Evolutionary conservation across 2,329 filamentous ascomycete genomes (phyloP), one percentile per base, ranked within the genome.

Genomic region (Sporothrix euskadiensis): DNA sequence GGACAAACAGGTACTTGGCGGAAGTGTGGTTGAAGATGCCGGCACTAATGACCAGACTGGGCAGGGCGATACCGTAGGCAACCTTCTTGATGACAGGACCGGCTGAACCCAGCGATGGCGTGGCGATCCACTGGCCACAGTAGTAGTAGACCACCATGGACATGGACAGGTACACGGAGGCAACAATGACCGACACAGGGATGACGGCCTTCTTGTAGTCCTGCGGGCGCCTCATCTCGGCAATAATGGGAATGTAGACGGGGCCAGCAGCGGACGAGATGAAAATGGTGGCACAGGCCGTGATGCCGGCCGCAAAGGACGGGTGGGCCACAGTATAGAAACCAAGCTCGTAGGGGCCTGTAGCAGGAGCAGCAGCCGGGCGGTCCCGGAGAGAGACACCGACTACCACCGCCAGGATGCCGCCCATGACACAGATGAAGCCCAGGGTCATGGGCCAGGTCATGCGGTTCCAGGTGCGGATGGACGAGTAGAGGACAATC

Each of bases 241-340:
- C 87, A 71, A 91, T 91, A 73, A 91, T 87, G 4, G 88, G 88
- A 1, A 91, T 80, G 78, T 90, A 91, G 1, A 87, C 88, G 0
- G 85, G 86, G 0, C 69, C 59, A 14, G 69, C 88, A 89, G 26
- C 87, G 87, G 0, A 80, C 77, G 90, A 91, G 1, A 88, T 87
- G 0, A 85, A 87, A 0, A 75, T 73, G 69, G 71, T 88, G 90
- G 22, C 86, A 88, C 0, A 87, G 85, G 80, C 90, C 89, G 75
- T 91, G 90, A 1, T 57, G 54, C 87, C 0, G 85, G 86, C 87
- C 0, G 85, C 82, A 74, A 88, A 87, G 0, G 87, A 85, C 0
- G 85, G 85, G 75, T 87, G 87, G 14, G 84, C 86, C 70, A 87
- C 82, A 39, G 80, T 81, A 69, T 85, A 80, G 72, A 86, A 86